Evolutionary conservation across 164 flowering plant genomes (phyloP), one percentile per base, ranked within the genome.

Genomic region (Kalanchoe fedtschenkoi): DNA sequence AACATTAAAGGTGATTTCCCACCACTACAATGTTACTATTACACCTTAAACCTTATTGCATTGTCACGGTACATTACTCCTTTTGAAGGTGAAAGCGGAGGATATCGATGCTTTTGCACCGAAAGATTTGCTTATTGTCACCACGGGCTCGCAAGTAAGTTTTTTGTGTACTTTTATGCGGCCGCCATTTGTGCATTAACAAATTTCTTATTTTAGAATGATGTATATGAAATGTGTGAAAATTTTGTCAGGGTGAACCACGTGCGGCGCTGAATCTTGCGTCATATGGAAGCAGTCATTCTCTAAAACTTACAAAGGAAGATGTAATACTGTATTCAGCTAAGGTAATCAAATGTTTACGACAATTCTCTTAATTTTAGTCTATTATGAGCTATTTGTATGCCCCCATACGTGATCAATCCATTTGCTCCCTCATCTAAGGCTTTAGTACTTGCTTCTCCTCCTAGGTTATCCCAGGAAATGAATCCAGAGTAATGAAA

Each of bases 211-310:
- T 28, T 15, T 24, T 21, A 21, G 8, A 65, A 44, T 59, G 37
- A 44, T 59, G 37, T 66, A 66, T 62, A 39, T 66, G 67, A 44
- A 68, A 60, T 81, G 68, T 73, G 70, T n/a, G n/a, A n/a, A n/a
- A n/a, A 67, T 41, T 42, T 57, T 68, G 42, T 85, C 89, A 93
- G 99, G 99, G 93, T 78, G 99, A 93, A 74, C 92, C 97, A 58
- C 95, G 96, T 71, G 99, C 99, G 66, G 97, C 99, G 38, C 73
- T 93, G 72, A 93, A 93, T 79, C 97, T 93, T 68, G 97, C 99
- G 62, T 93, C 99, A 30, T 83, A 74, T 79, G 99, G 97, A 66
- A 77, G 91, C 66, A 93, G 99, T 66, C 96, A 88, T 71, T 80
- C 96, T 38, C 83, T 93, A 66, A 93, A 93, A 71, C 71, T 93